These are phyloP conservation scores for Rhododendron simsii DNA, from an alignment of 148 eudicot species.

Conservation along the genomic window DNA sequence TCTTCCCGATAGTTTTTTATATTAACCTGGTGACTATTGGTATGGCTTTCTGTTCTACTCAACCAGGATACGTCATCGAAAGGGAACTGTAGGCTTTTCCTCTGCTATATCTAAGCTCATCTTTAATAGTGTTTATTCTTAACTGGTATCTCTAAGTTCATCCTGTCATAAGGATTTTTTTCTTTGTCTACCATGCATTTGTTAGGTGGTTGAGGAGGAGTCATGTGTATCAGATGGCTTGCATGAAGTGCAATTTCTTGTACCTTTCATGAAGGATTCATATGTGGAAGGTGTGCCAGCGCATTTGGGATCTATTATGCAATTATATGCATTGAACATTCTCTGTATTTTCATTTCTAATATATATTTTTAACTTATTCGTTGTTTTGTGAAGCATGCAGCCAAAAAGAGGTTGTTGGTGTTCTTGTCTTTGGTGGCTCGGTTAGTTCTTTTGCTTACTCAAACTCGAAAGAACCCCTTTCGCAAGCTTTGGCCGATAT, in stretches of 20 bases:
- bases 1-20: neutral
- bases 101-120: neutral
- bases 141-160: neutral
- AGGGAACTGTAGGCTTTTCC: neutral
- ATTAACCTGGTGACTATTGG: neutral
- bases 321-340: neutral
- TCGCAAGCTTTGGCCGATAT: conserved; percentile 91
- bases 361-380: conserved; percentile 1
- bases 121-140: neutral
- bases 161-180: neutral
- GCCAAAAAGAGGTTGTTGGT: conserved; percentile 71
- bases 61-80: neutral
- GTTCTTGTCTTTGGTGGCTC: conserved; percentile 61
- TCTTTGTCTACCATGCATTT: neutral
- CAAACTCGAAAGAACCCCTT: conserved; percentile 72
- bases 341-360: neutral
- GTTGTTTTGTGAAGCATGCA: conserved; percentile 61
- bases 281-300: conserved; percentile 60
- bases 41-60: neutral
- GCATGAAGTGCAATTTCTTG: conserved; percentile 84
- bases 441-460: conserved; percentile 76
- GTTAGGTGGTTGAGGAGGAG: conserved; percentile 58
- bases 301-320: neutral
- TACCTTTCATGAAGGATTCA: conserved; percentile 68
- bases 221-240: conserved; percentile 45